These are phyloP conservation scores for Lithospermum erythrorhizon DNA, from an alignment of 257 asterid genomes.

Conservation along the genomic window DNA sequence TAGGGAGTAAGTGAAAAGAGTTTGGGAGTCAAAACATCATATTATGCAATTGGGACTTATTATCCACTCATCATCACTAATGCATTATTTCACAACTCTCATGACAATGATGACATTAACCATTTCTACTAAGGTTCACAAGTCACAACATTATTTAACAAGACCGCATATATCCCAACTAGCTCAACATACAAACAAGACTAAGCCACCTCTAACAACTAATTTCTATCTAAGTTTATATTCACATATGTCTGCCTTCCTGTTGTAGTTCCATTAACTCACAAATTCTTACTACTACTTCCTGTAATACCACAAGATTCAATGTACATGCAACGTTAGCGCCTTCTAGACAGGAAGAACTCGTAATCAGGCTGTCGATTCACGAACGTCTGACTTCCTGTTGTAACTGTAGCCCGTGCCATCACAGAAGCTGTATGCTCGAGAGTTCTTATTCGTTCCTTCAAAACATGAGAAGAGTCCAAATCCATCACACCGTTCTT, in stretches of 20 bases:
- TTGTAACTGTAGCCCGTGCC: slow-evolving; percentile 16
- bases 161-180: background rate
- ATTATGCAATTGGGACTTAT: no score
- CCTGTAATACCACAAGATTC: background rate
- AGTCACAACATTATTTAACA: background rate
- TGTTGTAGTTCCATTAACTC: background rate
- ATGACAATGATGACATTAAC: no score
- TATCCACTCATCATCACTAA: no score
- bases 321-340: background rate
- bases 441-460: slow-evolving; percentile 16
- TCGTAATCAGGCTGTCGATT: slow-evolving; percentile 25
- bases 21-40: no score
- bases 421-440: slow-evolving; percentile 17
- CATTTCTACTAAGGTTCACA: no score
- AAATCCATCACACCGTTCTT: background rate
- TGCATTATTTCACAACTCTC: no score
- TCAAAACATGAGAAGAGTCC: slow-evolving; percentile 7
- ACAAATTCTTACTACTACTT: no score
- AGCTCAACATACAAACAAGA: background rate
- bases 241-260: background rate
- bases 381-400: slow-evolving; percentile 4
- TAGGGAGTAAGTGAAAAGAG: no score
- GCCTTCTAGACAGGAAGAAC: slow-evolving; percentile 20
- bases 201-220: background rate
- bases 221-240: background rate